Evolutionary conservation across 495 filamentous ascomycete genomes (phyloP).

Genomic region (Xylaria longipes): DNA sequence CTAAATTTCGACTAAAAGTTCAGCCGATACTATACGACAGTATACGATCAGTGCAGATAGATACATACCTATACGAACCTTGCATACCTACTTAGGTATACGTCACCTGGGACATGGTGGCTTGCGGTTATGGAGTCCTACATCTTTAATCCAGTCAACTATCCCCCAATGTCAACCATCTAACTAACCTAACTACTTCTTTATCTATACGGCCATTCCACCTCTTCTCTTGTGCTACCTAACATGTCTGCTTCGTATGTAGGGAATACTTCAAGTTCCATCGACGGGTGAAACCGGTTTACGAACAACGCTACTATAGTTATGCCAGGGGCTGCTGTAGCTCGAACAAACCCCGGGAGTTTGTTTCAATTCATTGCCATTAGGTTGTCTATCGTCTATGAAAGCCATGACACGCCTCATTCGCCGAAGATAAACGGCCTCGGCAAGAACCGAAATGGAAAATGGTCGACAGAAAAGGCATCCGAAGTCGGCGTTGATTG

Average conservation of each 20-base stretch:
- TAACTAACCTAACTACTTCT: not conserved
- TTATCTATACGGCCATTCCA: not conserved
- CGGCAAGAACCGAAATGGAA: not conserved
- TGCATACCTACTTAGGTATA: no score
- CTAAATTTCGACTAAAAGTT: not conserved
- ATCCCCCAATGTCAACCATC: not conserved
- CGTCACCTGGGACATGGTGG: not conserved
- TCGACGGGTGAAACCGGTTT: not conserved
- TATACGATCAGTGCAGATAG: conserved; percentile 16
- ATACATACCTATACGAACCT: conserved; percentile 7
- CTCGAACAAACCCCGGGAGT: not conserved
- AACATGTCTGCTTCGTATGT: not conserved
- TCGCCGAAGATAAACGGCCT: not conserved
- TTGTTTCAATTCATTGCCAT: conserved; percentile 4
- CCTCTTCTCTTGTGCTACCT: not conserved
- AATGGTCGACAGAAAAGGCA: conserved; percentile 1
- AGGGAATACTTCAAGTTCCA: not conserved
- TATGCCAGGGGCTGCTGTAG: not conserved
- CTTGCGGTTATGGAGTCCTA: not conserved
- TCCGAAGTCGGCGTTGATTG: not conserved
- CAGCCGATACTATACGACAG: not conserved
- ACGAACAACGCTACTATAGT: conserved; percentile 1
- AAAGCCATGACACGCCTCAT: not conserved
- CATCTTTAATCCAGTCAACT: not conserved
- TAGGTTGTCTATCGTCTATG: conserved; percentile 11